phyloP scores from a whole-genome alignment of 2,329 filamentous ascomycete genomes.

The Calonectria honghensis region DNA sequence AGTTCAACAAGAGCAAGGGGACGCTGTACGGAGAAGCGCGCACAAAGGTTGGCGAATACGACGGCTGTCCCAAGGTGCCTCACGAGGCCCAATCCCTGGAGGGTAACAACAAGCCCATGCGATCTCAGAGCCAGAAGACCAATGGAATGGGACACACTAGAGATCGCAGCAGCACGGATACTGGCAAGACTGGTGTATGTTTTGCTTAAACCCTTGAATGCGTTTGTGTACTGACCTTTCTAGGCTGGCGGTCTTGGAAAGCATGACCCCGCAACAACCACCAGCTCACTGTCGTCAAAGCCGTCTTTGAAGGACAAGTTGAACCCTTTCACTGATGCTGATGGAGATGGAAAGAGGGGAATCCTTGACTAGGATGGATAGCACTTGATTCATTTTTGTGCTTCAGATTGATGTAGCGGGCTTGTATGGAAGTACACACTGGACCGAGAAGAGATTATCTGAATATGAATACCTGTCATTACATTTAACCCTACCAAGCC shows the following conservation, averaged over 20 bases:
- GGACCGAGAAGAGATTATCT: not conserved
- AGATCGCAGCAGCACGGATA: not conserved
- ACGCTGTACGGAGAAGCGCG: constrained; percentile 72
- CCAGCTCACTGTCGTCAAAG: not conserved
- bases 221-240: not conserved
- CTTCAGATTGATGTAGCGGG: not conserved
- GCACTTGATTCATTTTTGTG: not conserved
- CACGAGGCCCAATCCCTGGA: not conserved
- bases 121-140: not conserved
- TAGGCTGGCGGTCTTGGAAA: not conserved
- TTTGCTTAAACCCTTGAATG: not conserved
- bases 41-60: constrained; percentile 73
- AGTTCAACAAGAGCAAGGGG: constrained; percentile 72
- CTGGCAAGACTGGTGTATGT: not conserved
- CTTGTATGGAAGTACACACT: not conserved
- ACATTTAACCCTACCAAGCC: not conserved
- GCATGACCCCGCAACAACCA: not conserved
- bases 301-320: constrained; percentile 13
- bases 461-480: not conserved
- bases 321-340: constrained; percentile 6
- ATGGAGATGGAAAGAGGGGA: constrained; percentile 15
- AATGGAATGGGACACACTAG: not conserved
- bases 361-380: not conserved
- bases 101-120: not conserved
- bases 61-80: constrained; percentile 71